phyloP scores from a whole-genome alignment of 371 early-diverging fungal genomes.

The Rhizomucor miehei region DNA sequence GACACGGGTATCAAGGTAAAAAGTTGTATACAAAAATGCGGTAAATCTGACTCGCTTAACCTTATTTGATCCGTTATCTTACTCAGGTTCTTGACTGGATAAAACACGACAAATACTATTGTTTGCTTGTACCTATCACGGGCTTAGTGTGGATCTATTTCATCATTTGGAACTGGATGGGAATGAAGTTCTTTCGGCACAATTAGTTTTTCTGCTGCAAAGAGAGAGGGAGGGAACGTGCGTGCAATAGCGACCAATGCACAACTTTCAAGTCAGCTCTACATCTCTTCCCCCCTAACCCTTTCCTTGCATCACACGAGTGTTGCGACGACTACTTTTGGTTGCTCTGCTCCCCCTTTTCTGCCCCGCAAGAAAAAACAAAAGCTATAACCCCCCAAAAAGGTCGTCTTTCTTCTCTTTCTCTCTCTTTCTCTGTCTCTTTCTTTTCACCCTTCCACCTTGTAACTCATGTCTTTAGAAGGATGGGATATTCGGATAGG shows the following conservation, averaged over 20 bases:
- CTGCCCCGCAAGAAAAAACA: too few relatives aligned
- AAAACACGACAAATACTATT: constrained; percentile 82
- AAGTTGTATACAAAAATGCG: not conserved
- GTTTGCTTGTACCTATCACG: constrained; percentile 78
- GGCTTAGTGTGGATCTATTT: constrained; percentile 74
- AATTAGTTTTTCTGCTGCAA: constrained; percentile 38
- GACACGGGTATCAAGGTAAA: constrained; percentile 60
- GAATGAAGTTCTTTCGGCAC: constrained; percentile 92
- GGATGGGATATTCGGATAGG: constrained; percentile 56
- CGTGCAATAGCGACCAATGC: too few relatives aligned
- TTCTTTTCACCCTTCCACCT: not conserved
- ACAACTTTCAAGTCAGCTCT: too few relatives aligned
- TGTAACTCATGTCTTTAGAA: constrained; percentile 28
- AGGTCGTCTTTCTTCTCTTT: not conserved
- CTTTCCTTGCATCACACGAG: too few relatives aligned
- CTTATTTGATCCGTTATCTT: not conserved
- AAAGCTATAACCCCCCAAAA: not conserved
- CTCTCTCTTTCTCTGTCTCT: not conserved
- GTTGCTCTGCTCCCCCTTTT: too few relatives aligned
- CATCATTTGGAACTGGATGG: constrained; percentile 93
- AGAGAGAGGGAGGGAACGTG: too few relatives aligned
- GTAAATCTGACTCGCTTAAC: too few relatives aligned
- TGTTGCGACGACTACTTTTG: too few relatives aligned
- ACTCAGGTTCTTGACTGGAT: constrained; percentile 66
- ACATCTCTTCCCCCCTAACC: too few relatives aligned